Evolutionary conservation across 495 filamentous ascomycete species (phyloP).

Genomic region (Ramalina intermedia): DNA sequence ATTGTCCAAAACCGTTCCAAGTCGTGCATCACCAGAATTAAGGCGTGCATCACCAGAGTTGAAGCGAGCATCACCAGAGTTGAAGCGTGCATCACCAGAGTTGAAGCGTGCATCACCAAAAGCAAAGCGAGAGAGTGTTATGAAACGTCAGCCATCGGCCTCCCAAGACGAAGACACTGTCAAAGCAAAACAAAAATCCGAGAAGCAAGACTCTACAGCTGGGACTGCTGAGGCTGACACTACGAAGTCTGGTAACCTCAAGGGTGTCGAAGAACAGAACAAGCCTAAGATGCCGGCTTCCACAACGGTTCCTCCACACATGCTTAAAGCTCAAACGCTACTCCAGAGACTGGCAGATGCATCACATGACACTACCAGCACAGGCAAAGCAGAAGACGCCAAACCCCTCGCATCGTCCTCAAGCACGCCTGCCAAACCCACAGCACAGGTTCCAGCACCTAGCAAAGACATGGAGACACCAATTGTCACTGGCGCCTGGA

Average conservation of each 20-base stretch:
- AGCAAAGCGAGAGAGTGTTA: not conserved
- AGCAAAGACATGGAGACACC: slow-evolving; percentile 23
- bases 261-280: not conserved
- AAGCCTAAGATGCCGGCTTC: slow-evolving; percentile 16
- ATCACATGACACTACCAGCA: slow-evolving; percentile 28
- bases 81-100: no score
- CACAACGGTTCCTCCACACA: no score
- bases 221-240: slow-evolving; percentile 26
- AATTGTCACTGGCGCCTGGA: slow-evolving; percentile 31
- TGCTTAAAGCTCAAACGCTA: slow-evolving; percentile 48
- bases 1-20: slow-evolving; percentile 19
- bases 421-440: slow-evolving; percentile 2
- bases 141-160: slow-evolving; percentile 14
- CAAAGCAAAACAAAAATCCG: not conserved
- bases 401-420: not conserved
- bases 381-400: slow-evolving; percentile 3
- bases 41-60: no score
- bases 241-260: slow-evolving; percentile 11
- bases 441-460: slow-evolving; percentile 1
- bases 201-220: slow-evolving; percentile 22
- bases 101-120: no score
- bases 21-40: slow-evolving; percentile 4
- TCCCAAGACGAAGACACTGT: not conserved
- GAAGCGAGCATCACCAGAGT: no score
- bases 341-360: slow-evolving; percentile 48